Base-by-base conservation (phyloP, 2,329 filamentous ascomycete species). In the Paraphaeosphaeria minitans region DNA sequence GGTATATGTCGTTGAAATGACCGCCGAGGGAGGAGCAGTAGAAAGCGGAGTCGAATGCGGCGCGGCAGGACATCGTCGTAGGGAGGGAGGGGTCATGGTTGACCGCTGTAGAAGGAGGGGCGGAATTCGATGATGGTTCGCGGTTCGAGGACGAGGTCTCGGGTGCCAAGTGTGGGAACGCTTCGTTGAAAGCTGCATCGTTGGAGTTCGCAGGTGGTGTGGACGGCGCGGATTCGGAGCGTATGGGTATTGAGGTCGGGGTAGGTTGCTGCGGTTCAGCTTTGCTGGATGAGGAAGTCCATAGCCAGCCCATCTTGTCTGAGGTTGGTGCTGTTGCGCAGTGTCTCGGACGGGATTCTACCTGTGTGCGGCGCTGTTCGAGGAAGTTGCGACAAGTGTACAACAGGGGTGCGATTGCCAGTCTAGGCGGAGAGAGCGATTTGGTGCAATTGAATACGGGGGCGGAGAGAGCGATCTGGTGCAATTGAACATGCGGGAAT, bases 1-100 rank as follows among this genome's bases (percentile, higher is more conserved):
- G 90, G 82, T 98, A 99, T 39, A 98, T 85, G 70, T 92, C 88
- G 70, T 91, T 93, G 83, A 93, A 97, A 76, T 98, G 93, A 0
- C 94, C 93, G 54, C 92, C 93, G 9, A 97, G 83, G 0, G 90
- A 92, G 75, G 95, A 91, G 84, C 95, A 99, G 82, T 94, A 92
- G 85, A 94, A 97, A 59, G 94, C 93, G 63, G 87, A 85, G 81
- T 99, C 95, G 80, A 99, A 98, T 67, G 93, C 90, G 61, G 89
- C 84, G 53, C 91, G 89, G 82, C 95, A 98, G 71, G 90, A 93
- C 89, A 98, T 95, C 53, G 84, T 87, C 43, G 87, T 88, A 0
- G 92, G 92, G 61, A 95, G 90, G 54, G 63, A 69, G 58, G 69
- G 63, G 58, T 70, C 62, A 58, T 64, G 53, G 43, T 61, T 61